Evolutionary conservation across 495 filamentous ascomycete genomes (phyloP), one percentile per base, ranked within the genome.

Genomic region (Penicillium lividum): DNA sequence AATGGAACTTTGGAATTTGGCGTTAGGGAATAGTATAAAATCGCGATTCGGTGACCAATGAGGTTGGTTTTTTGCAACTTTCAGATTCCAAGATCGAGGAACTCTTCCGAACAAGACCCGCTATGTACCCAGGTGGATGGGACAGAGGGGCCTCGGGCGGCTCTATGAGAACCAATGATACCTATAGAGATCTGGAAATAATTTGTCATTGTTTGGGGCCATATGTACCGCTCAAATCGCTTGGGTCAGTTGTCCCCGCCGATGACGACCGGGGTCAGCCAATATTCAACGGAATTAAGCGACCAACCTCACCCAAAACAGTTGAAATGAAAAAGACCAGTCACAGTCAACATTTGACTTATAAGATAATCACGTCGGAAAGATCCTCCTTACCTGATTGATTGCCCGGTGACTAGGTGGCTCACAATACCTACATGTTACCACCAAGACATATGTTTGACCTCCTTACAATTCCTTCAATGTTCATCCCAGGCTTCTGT

Each of bases 181-280:
- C 7, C 27, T 30, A n/a, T 27, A 15, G 38, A 7, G 5, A 30
- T 7, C 5, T 7, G 38, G n/a, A 7, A 49, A 15, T 48, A 18
- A 62, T 62, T 57, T 58, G 59, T 58, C 59, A 62, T 57, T 54
- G 11, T 57, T 10, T 38, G 28, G n/a, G 25, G 29, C 18, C 7
- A 45, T 42, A 53, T 42, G 13, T 43, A 33, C 9, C 3, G 0
- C n/a, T 40, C 38, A 16, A 40, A 16, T 40, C 15, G 38, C 38
- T 40, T 13, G 38, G 38, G n/a, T 15, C 38, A 40, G 22, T 22
- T 22, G 22, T 36, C 13, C 8, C 9, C 8, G 8, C 33, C 8
- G 9, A 36, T 13, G 33, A 36, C 33, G 33, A 36, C 22, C 22
- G 22, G 22, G 22, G 22, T 22, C 22, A 22, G 22, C 22, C 22